Conservation (phyloP, 176 grass and related monocot genomes). For the Miscanthus lutarioriparius region DNA sequence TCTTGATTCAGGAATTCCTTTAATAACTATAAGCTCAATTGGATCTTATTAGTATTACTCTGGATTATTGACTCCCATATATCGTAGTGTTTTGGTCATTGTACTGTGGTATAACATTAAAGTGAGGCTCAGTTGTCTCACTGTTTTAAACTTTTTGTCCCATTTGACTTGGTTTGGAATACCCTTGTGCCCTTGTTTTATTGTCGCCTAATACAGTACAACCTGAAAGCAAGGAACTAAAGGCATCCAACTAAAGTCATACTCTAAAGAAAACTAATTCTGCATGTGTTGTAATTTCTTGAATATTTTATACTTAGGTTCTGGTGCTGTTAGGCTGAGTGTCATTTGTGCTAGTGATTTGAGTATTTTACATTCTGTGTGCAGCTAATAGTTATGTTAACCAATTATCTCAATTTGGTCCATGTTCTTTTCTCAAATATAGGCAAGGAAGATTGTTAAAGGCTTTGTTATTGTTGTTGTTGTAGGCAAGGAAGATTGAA, state of each 20-base stretch:
- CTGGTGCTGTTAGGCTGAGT: neutral
- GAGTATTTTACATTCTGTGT: neutral
- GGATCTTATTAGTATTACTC: neutral
- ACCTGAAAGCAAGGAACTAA: neutral
- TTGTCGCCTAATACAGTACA: conserved; percentile 7
- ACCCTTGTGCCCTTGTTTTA: conserved; percentile 8
- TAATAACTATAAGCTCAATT: neutral
- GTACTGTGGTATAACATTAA: conserved; percentile 9
- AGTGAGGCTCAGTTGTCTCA: conserved; percentile 11
- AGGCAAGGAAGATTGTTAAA: no score
- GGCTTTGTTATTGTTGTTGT: no score
- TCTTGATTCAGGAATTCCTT: neutral
- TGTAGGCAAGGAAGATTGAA: conserved; percentile 85
- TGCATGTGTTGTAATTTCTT: neutral
- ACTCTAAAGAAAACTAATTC: neutral
- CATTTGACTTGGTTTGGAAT: conserved; percentile 24
- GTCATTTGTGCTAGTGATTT: neutral
- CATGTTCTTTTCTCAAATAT: conserved; percentile 24
- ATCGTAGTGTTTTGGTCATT: neutral
- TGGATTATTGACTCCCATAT: neutral
- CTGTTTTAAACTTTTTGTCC: neutral
- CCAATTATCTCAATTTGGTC: neutral
- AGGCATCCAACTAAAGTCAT: neutral
- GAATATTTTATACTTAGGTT: conserved; percentile 19
- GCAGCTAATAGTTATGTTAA: conserved; percentile 10